phyloP scores from a whole-genome alignment of 805 yeast species.

The Metschnikowia koreensis region DNA sequence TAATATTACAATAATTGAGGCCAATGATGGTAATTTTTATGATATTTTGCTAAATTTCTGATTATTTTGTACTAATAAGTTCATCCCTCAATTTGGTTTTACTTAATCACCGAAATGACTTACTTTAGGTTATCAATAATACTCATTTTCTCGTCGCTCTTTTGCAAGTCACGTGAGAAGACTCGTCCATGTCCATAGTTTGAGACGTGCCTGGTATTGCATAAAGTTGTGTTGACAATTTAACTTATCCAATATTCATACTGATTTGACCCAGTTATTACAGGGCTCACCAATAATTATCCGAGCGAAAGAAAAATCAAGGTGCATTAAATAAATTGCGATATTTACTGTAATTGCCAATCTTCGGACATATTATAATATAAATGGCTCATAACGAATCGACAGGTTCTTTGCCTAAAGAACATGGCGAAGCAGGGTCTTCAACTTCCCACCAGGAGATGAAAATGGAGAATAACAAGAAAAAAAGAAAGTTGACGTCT shows the following conservation, averaged over 20 bases:
- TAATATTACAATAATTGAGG: too few relatives aligned
- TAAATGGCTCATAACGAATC: neutral
- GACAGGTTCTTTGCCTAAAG: neutral
- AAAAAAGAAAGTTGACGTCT: constrained; percentile 32
- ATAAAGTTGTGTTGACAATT: neutral
- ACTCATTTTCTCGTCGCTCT: neutral
- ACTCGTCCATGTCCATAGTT: neutral
- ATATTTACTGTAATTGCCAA: too few relatives aligned
- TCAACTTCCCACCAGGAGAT: neutral
- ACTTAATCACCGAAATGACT: too few relatives aligned
- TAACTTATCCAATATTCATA: neutral
- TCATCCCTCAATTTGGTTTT: too few relatives aligned
- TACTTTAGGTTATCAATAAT: too few relatives aligned
- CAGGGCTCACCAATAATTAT: too few relatives aligned
- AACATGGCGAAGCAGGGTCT: neutral
- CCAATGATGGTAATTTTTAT: too few relatives aligned
- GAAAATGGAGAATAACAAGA: neutral
- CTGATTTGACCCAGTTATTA: neutral
- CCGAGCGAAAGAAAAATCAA: too few relatives aligned
- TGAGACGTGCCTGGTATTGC: neutral
- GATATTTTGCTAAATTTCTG: too few relatives aligned
- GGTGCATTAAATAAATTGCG: too few relatives aligned
- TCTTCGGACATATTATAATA: neutral
- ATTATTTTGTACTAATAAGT: too few relatives aligned
- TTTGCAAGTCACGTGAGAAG: neutral